These are phyloP conservation scores for Aaosphaeria pasadenensis DNA, from an alignment of 2,329 filamentous ascomycete species.

Conservation along the genomic window DNA sequence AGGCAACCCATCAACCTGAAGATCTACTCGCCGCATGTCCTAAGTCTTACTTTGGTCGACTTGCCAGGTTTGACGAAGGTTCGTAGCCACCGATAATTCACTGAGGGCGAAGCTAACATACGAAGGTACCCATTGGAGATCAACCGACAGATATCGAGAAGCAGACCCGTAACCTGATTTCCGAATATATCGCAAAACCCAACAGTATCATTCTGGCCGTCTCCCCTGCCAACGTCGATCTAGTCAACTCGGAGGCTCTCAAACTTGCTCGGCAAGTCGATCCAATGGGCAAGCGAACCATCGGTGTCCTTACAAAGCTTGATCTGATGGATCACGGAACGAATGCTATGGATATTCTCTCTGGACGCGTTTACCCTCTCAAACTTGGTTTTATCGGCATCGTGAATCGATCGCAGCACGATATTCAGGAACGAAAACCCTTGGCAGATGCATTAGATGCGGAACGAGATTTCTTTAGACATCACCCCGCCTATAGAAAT, in stretches of 20 bases:
- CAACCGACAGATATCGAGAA: constrained; percentile 98
- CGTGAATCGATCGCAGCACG: constrained; percentile 96
- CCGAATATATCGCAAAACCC: constrained; percentile 97
- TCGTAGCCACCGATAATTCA: constrained; percentile 16
- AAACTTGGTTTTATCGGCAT: constrained; percentile 98
- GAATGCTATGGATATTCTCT: constrained; percentile 96
- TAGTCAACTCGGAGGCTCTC: constrained; percentile 96
- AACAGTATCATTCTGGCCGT: constrained; percentile 98
- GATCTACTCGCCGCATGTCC: constrained; percentile 94
- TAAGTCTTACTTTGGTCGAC: constrained; percentile 95
- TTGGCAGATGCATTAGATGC: constrained; percentile 86
- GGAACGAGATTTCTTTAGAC: constrained; percentile 92
- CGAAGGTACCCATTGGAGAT: constrained; percentile 88
- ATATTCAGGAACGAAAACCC: constrained; percentile 95
- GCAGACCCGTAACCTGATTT: constrained; percentile 92
- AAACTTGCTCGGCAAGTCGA: constrained; percentile 98
- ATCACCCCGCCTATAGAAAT: constrained; percentile 95
- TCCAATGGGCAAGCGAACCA: constrained; percentile 87
- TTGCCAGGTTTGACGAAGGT: constrained; percentile 94
- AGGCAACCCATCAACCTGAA: constrained; percentile 97
- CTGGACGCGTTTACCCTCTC: constrained; percentile 90
- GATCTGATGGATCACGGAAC: constrained; percentile 99
- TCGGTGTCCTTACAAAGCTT: constrained; percentile 94
- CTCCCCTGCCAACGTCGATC: constrained; percentile 94
- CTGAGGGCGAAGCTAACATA: constrained; percentile 21